Base-by-base conservation (phyloP, 169 alveolate genomes). In the Cyclospora cayetanensis region DNA sequence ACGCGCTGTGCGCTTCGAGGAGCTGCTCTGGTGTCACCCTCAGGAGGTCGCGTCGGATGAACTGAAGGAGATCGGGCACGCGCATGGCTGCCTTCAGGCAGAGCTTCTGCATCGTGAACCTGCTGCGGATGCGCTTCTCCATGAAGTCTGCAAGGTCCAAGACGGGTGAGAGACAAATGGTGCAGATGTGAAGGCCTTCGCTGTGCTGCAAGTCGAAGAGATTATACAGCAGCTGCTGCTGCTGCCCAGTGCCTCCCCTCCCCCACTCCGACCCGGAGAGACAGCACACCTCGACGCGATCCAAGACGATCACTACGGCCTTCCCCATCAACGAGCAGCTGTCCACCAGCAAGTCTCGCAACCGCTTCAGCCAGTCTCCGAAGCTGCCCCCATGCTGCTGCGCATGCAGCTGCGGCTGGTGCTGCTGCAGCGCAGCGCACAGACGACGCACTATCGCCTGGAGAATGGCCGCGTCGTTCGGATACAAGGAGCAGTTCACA, bases 161-260 rank as follows among this genome's bases (percentile, higher is more conserved):
- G 34, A 77, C 90, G 2, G 90, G 55, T 12, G 93, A 77, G 43
- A 76, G 42, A 46, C 93, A 89, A 22, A 89, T 70, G 11, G 83
- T 79, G 53, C 76, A 76, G 52, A 89, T 60, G 27, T 89, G 89
- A 4, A 89, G 89, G 46, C 72, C 72, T 1, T 52, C 27, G 2
- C 83, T 65, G 83, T 89, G 93, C 80, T 77, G 90, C 83, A 89
- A 34, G 66, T 89, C 90, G 50, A 89, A 89, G 68, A 89, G 79
- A 25, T 37, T 60, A 63, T 89, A 89, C 7, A 89, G 90, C 31
- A 89, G 89, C 83, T 53, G 89, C 55, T 34, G 74, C 53, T 39
- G 39, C 66, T 77, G 88, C 41, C 39, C 43, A 25, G 53, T 0
- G 43, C 66, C 70, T 4, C 86, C 52, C 70, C 77, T 27, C 39